Base-by-base conservation (phyloP, 2,329 filamentous ascomycete genomes). In the Apiospora phragmitis region DNA sequence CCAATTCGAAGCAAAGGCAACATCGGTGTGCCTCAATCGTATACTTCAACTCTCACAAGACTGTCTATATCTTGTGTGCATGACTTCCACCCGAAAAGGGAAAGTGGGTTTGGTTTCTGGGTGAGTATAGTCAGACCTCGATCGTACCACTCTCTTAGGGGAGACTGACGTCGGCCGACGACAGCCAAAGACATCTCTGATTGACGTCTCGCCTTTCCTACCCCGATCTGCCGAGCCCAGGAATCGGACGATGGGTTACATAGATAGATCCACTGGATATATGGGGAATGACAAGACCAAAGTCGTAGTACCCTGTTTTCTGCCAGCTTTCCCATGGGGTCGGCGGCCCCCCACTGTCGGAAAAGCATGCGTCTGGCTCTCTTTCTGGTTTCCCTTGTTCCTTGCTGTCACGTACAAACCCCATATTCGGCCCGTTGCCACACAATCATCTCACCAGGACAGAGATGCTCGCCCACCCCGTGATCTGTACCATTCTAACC, bases 351-450 rank as follows among this genome's bases (percentile, higher is more conserved):
- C 51, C 51, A 59, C 29, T 32, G 51, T 59, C 51, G 51, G 51
- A 59, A 55, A 21, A 9, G 49, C 51, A 35, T 51, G 51, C 18
- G 51, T 21, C 16, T 59, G 16, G 51, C 51, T 29, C n/a, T 32
- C 49, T 59, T 59, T 59, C 51, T 11, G 35, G 51, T 59, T 59
- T 59, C 14, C 38, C 38, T 41, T 7, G 38, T 12, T 41, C 51
- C 29, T 14, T 51, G 6, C 24, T 26, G 51, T 59, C 51, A 59
- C 51, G 32, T 21, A 38, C 55, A 38, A 35, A 35, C 55, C 21
- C 55, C 55, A 62, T 62, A 62, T 62, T 62, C 55, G 55, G 55
- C 55, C 55, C 55, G 55, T 62, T 62, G 55, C 32, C 55, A 62
- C 55, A 38, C 55, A 55, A 35, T 59, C 51, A 59, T 35, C 51